These are phyloP conservation scores for Claviceps pazoutovae DNA, from an alignment of 2,329 filamentous ascomycete species.

Conservation along the genomic window DNA sequence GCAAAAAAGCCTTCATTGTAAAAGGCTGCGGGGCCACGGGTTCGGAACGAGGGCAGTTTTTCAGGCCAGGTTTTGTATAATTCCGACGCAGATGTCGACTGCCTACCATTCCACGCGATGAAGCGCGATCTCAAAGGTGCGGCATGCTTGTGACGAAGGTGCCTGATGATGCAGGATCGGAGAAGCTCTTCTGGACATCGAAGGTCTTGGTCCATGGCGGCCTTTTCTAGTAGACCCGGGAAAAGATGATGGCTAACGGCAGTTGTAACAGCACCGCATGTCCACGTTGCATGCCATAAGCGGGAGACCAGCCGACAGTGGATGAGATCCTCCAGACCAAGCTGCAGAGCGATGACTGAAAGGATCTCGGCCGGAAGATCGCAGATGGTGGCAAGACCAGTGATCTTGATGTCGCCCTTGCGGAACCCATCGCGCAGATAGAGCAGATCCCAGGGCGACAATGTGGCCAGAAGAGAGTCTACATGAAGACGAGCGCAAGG, in stretches of 20 bases:
- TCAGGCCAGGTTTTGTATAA: background rate
- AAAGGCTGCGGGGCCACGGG: slow-evolving; percentile 1
- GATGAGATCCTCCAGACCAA: slow-evolving; percentile 14
- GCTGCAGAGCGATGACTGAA: slow-evolving; percentile 10
- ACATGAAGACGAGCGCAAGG: slow-evolving; percentile 5
- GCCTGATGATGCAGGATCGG: background rate
- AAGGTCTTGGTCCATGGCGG: background rate
- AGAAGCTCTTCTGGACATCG: background rate
- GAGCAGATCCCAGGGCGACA: slow-evolving; percentile 16
- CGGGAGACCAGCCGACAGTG: slow-evolving; percentile 14
- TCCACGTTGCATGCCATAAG: slow-evolving; percentile 15
- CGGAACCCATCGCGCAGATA: slow-evolving; percentile 12
- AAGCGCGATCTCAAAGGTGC: slow-evolving; percentile 9
- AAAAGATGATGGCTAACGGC: slow-evolving; percentile 14
- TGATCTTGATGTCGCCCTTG: slow-evolving; percentile 7
- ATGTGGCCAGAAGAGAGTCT: slow-evolving; percentile 11
- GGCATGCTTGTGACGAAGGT: slow-evolving; percentile 7
- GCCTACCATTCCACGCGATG: slow-evolving; percentile 3
- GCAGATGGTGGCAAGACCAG: slow-evolving; percentile 12
- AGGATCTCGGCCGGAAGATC: slow-evolving; percentile 17
- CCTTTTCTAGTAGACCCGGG: slow-evolving; percentile 13
- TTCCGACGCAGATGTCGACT: background rate
- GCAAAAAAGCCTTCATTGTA: slow-evolving; percentile 15
- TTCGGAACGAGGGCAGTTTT: background rate
- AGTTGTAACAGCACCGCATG: slow-evolving; percentile 9